Conservation (phyloP, 306 rosid genomes). For the Acacia acuminata region DNA sequence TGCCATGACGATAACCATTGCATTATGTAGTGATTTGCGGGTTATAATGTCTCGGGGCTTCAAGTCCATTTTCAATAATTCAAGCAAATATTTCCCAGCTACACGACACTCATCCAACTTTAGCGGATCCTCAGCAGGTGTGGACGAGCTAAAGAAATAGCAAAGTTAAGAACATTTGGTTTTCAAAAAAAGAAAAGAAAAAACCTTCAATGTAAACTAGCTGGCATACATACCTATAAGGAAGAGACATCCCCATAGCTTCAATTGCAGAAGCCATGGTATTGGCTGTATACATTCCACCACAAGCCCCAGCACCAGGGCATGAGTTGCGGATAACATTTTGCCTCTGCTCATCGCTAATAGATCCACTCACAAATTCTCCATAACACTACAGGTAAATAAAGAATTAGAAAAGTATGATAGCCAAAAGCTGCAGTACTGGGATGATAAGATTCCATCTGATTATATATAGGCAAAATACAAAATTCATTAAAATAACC, state of each 20-base stretch:
- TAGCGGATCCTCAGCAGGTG: slow-evolving; percentile 94
- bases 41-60: slow-evolving; percentile 96
- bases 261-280: slow-evolving; percentile 99
- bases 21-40: slow-evolving; percentile 74
- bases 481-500: neutral
- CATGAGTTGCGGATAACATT: slow-evolving; percentile 77
- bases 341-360: slow-evolving; percentile 69
- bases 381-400: slow-evolving; percentile 67
- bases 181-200: neutral
- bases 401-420: slow-evolving; percentile 9
- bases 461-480: slow-evolving; percentile 6
- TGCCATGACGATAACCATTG: slow-evolving; percentile 96
- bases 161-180: slow-evolving; percentile 12
- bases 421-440: slow-evolving; percentile 28
- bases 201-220: too few species aligned
- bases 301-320: slow-evolving; percentile 99
- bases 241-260: slow-evolving; percentile 98
- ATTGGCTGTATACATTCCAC: slow-evolving; percentile 99
- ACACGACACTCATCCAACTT: slow-evolving; percentile 95
- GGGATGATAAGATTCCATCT: slow-evolving; percentile 7
- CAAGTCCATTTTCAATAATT: slow-evolving; percentile 82
- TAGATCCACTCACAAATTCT: slow-evolving; percentile 90
- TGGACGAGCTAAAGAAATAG: slow-evolving; percentile 70
- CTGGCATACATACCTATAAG: slow-evolving; percentile 64
- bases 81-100: slow-evolving; percentile 87